These are phyloP conservation scores for Leptomonas pyrrhocoris DNA, from an alignment of 208 protist species.

Conservation along the genomic window DNA sequence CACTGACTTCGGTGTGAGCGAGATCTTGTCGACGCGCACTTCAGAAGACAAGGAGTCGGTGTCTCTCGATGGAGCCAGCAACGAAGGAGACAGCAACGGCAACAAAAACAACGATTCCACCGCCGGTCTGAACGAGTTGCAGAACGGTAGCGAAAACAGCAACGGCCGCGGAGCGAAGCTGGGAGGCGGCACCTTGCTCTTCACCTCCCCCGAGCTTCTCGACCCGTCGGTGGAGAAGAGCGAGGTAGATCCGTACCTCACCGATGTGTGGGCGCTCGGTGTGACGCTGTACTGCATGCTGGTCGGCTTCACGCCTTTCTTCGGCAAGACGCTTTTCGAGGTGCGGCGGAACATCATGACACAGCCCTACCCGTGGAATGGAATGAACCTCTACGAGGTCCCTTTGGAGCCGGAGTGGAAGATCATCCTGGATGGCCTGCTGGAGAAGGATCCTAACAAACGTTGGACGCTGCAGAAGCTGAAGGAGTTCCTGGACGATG, in stretches of 20 bases:
- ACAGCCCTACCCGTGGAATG: slow-evolving; percentile 51
- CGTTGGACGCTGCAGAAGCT: slow-evolving; percentile 67
- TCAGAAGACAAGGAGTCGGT: slow-evolving; percentile 17
- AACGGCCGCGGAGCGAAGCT: slow-evolving; percentile 20
- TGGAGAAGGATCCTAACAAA: slow-evolving; percentile 65
- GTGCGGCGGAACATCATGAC: slow-evolving; percentile 46
- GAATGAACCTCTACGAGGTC: slow-evolving; percentile 28
- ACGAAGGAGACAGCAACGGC: neutral
- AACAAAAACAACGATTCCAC: neutral
- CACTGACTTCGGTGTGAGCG: slow-evolving; percentile 80
- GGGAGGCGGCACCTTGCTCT: slow-evolving; percentile 68
- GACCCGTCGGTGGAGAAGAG: slow-evolving; percentile 9
- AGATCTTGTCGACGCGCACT: slow-evolving; percentile 45
- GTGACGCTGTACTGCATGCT: slow-evolving; percentile 87
- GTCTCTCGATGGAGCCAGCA: neutral
- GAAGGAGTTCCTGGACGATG: slow-evolving; percentile 55
- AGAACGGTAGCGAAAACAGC: neutral
- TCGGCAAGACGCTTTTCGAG: slow-evolving; percentile 46
- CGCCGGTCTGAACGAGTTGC: neutral
- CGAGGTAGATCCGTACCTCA: slow-evolving; percentile 52
- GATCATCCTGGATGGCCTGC: slow-evolving; percentile 64
- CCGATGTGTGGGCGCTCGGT: slow-evolving; percentile 84
- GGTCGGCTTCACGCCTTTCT: slow-evolving; percentile 71
- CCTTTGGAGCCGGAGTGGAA: slow-evolving; percentile 49
- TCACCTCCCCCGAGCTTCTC: slow-evolving; percentile 76